Percentiles rank a stretch among this genome's conserved stretches.
Conservation (phyloP, 257 asterid genomes). For the Fraxinus excelsior region DNA sequence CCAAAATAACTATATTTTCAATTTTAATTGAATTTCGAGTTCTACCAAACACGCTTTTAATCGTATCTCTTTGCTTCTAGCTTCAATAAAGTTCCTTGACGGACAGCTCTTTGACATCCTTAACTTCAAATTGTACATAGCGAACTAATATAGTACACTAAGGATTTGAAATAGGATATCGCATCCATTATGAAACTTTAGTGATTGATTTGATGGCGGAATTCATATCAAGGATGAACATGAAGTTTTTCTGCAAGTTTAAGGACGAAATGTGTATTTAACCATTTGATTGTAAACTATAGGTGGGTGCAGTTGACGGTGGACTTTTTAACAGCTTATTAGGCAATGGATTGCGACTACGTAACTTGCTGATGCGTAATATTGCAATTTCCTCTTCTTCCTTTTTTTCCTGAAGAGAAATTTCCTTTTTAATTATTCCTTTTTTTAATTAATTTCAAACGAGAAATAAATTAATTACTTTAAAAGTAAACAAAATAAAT, state of each 20-base stretch:
- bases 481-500: too few relatives aligned
- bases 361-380: background rate
- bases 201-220: background rate
- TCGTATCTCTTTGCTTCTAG: too few relatives aligned
- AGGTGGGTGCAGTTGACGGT: background rate
- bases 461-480: background rate
- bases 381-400: background rate
- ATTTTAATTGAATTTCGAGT: too few relatives aligned
- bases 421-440: background rate
- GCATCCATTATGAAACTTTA: background rate
- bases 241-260: background rate
- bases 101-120: too few relatives aligned
- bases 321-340: background rate
- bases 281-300: background rate
- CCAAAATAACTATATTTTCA: too few relatives aligned
- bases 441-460: too few relatives aligned
- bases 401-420: too few relatives aligned
- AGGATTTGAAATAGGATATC: background rate
- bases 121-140: too few relatives aligned
- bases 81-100: too few relatives aligned
- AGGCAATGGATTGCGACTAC: background rate
- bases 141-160: too few relatives aligned
- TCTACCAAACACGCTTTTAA: too few relatives aligned
- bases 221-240: background rate
- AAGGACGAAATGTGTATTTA: background rate